Percentiles rank a stretch among this genome's conserved stretches.
Conservation (phyloP, 257 asterid species). For the Eucommia ulmoides region DNA sequence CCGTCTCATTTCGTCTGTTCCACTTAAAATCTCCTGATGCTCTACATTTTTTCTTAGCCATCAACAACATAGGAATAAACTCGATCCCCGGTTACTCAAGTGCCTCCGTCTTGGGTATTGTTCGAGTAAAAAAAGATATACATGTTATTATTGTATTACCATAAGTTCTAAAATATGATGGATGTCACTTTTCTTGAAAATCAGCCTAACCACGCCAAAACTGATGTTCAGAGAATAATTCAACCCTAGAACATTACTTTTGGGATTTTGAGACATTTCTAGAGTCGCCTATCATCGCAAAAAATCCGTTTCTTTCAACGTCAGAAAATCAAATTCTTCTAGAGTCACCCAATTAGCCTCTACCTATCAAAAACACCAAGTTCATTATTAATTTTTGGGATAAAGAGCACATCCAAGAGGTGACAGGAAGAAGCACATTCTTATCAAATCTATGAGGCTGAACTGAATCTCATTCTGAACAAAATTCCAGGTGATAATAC, state of each 20-base stretch:
- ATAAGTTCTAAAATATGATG: constrained; percentile 1
- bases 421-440: background rate
- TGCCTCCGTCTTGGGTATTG: background rate
- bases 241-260: background rate
- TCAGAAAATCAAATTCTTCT: background rate
- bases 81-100: constrained; percentile 4
- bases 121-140: constrained; percentile 3
- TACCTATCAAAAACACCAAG: background rate
- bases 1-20: background rate
- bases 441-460: background rate
- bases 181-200: constrained; percentile 5
- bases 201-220: background rate
- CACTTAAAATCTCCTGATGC: background rate
- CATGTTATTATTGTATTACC: constrained; percentile 6
- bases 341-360: background rate
- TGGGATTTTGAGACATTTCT: background rate
- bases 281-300: background rate
- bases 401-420: background rate
- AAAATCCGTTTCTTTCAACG: background rate
- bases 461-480: no score
- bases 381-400: background rate
- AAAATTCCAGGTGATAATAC: background rate
- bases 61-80: background rate
- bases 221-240: background rate
- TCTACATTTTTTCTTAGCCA: background rate